Evolutionary conservation across 176 grass and related monocot species (phyloP), one percentile per base, ranked within the genome.

Genomic region (Elymus sibiricus): DNA sequence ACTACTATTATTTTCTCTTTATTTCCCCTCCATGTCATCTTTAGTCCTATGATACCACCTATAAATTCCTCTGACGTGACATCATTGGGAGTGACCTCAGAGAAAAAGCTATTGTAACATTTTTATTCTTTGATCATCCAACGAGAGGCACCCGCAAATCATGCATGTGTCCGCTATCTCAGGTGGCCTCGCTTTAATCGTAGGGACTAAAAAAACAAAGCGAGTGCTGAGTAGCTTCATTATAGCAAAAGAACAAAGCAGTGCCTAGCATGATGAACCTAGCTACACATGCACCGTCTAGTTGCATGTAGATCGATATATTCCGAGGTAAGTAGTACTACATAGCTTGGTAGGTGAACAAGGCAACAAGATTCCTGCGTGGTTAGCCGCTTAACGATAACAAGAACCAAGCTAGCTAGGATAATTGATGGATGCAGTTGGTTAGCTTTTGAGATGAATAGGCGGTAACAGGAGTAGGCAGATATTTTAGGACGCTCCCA

Each of bases 401-500:
- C 17, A 89, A 31, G 25, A 73, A 80, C 11, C 76, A 74, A 51
- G 51, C 28, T 59, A 80, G 39, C 25, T 37, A 64, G 24, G 42
- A 27, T 47, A 25, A 31, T n/a, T 39, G 44, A 53, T 17, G 49
- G 49, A 19, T 58, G 9, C 19, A 58, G 55, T 58, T 63, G 28
- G 73, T 17, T 65, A 37, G 42, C 47, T 87, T 87, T 58, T 67
- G 26, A 75, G 62, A 80, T 53, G 55, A 9, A 22, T 76, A 80
- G 43, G 6, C 74, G 42, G 6, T 58, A 83, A 65, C 55, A 43
- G 74, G 59, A 58, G 64, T 63, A 39, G 58, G 22, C 42, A 58
- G 85, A 88, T 84, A 77, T 84, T 88, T 87, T 88, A 91, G 89
- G 81, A 91, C 25, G 89, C 81, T 91, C 89, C 89, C 81, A 91